Percentiles rank a stretch among this genome's conserved stretches.
These are phyloP conservation scores for Neurospora tetrasperma DNA, from an alignment of 495 filamentous ascomycete species.

Conservation along the genomic window DNA sequence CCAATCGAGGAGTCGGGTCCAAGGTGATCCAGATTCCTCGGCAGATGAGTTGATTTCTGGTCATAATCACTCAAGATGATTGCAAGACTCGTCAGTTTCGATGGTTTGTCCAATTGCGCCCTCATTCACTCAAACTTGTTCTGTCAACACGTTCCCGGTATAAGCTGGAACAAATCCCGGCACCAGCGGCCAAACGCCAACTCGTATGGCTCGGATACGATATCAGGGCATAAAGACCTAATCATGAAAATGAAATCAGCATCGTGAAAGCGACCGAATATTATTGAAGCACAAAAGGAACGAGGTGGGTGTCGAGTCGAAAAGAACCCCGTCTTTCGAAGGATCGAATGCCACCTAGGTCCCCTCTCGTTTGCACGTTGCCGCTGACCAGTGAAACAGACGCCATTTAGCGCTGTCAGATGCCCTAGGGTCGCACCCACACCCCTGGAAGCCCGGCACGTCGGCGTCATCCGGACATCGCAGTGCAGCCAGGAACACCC, in stretches of 20 bases:
- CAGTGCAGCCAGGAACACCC: background rate
- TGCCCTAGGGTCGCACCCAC: background rate
- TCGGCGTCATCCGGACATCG: background rate
- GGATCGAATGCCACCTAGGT: background rate
- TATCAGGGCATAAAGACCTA: too few species aligned
- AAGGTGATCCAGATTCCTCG: background rate
- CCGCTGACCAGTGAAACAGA: background rate
- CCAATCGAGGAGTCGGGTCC: background rate
- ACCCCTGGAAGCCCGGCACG: background rate
- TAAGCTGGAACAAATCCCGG: too few species aligned
- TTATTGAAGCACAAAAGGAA: background rate
- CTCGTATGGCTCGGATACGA: background rate
- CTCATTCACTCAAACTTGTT: too few species aligned
- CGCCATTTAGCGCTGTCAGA: background rate
- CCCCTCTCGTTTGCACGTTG: background rate
- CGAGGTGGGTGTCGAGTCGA: background rate
- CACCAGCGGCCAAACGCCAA: background rate
- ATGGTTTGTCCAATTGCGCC: background rate
- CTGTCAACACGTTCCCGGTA: too few species aligned
- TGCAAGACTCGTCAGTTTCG: background rate
- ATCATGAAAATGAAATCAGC: too few species aligned
- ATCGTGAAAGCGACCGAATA: too few species aligned
- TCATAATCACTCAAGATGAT: background rate
- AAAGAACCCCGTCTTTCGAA: background rate
- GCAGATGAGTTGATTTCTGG: background rate